Evolutionary conservation across 2,329 filamentous ascomycete genomes (phyloP).

Genomic region (Didymella sp.): DNA sequence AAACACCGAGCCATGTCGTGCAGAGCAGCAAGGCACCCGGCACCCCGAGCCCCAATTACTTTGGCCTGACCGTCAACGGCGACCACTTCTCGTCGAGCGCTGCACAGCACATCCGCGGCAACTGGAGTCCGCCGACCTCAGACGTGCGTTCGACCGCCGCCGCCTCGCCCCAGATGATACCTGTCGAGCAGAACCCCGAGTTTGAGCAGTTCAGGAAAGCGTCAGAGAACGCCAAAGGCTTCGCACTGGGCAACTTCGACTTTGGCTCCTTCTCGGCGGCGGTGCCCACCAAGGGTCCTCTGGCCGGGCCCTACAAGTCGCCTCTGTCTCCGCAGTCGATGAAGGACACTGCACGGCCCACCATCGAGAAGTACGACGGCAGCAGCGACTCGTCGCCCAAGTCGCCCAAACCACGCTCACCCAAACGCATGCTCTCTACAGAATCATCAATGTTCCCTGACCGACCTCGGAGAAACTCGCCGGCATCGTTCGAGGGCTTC

Average conservation of each 20-base stretch:
- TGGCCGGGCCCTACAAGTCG: constrained; percentile 31
- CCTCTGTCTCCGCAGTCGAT: constrained; percentile 46
- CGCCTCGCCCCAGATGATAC: constrained; percentile 71
- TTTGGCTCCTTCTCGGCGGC: constrained; percentile 49
- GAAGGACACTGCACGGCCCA: constrained; percentile 28
- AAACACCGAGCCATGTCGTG: constrained; percentile 39
- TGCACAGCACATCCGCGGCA: constrained; percentile 68
- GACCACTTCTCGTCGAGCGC: constrained; percentile 68
- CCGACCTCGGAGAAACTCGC: constrained; percentile 56
- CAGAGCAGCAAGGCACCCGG: constrained; percentile 39
- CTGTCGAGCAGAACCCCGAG: constrained; percentile 79
- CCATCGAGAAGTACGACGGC: constrained; percentile 30
- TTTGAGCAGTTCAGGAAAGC: constrained; percentile 80
- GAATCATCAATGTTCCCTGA: constrained; percentile 53
- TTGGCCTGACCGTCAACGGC: constrained; percentile 71
- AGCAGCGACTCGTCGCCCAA: constrained; percentile 15
- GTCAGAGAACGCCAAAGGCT: constrained; percentile 64
- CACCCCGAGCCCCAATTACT: constrained; percentile 80
- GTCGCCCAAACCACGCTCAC: constrained; percentile 51
- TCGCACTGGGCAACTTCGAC: constrained; percentile 51
- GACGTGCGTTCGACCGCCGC: constrained; percentile 74
- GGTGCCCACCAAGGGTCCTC: constrained; percentile 26
- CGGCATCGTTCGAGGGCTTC: constrained; percentile 53
- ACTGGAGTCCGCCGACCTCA: constrained; percentile 77
- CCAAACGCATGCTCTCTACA: constrained; percentile 58